Evolutionary conservation across 2,329 filamentous ascomycete species (phyloP).

Genomic region (Fusarium drepaniforme): DNA sequence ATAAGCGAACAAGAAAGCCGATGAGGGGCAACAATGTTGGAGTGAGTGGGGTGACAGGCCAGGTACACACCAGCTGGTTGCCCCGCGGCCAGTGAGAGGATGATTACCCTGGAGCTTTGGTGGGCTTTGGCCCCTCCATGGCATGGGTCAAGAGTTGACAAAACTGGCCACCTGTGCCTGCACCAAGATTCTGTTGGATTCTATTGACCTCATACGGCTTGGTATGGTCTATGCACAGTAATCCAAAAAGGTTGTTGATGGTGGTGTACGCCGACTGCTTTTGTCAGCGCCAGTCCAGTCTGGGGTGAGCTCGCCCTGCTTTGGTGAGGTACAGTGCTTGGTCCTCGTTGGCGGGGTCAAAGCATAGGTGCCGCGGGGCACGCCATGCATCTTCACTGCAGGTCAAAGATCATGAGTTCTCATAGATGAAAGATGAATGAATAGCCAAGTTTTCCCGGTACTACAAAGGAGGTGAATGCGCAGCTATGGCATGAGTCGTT

Average conservation of each 20-base stretch:
- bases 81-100: conserved; percentile 20
- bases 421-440: background rate
- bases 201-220: conserved; percentile 11
- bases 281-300: background rate
- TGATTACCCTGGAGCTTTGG: conserved; percentile 5
- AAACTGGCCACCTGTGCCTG: conserved; percentile 7
- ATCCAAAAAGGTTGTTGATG: conserved; percentile 13
- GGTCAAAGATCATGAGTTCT: background rate
- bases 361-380: background rate
- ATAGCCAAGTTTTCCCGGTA: background rate
- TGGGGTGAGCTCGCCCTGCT: background rate
- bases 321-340: background rate
- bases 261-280: background rate
- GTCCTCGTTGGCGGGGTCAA: background rate
- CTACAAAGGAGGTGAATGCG: background rate
- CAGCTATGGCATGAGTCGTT: background rate
- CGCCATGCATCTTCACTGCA: background rate
- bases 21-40: conserved; percentile 11
- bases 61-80: conserved; percentile 9
- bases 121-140: conserved; percentile 19
- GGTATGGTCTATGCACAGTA: background rate
- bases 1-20: conserved; percentile 24
- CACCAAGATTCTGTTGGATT: conserved; percentile 27
- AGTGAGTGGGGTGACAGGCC: background rate
- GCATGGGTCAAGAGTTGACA: conserved; percentile 10